Base-by-base conservation (phyloP, 768 basidiomycete genomes). In the Boletus edulis region DNA sequence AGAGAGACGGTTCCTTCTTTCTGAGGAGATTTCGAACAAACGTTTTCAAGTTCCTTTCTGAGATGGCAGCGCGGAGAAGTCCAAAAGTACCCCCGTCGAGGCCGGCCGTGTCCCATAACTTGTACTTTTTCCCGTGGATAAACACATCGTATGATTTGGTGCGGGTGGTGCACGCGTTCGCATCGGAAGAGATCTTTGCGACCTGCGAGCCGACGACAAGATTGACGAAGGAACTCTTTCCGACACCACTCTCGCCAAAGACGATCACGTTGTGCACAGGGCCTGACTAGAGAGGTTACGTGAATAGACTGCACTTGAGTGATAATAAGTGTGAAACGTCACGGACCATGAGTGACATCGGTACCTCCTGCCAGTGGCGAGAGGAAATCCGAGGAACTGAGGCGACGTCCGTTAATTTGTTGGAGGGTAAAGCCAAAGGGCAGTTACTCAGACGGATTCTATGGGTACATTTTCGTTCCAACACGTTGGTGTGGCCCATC, bases 191-290 rank as follows among this genome's bases (percentile, higher is more conserved):
- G 14, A 67, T 68, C 17, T 44, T 48, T 18, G 76, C 76, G 10
- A 54, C 52, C 5, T 67, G 52, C 8, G 60, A 54, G 38, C 68
- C 68, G 18, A 56, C 52, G 41, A 78, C 42, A 59, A 79, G 70
- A 57, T 79, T 79, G 51, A 79, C 50, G 18, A 78, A 57, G 1
- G 75, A 76, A 55, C 78, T 79, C 51, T 79, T 79, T 31, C 73
- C 73, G 37, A 66, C 55, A 35, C 77, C 77, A 10, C 68, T 63
- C 58, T 78, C 76, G n/a, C 77, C 78, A 55, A 78, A 79, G n/a
- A 78, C 38, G 44, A 78, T 50, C 47, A 77, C 62, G 55, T 78
- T 78, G 44, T 51, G 48, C 29, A 37, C 56, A 4, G 56, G 51
- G 17, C 22, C 35, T 24, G 46, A 27, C 35, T 61, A 34, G 31